phyloP scores from a whole-genome alignment of 768 basidiomycete genomes.

The Podaxis rugospora region DNA sequence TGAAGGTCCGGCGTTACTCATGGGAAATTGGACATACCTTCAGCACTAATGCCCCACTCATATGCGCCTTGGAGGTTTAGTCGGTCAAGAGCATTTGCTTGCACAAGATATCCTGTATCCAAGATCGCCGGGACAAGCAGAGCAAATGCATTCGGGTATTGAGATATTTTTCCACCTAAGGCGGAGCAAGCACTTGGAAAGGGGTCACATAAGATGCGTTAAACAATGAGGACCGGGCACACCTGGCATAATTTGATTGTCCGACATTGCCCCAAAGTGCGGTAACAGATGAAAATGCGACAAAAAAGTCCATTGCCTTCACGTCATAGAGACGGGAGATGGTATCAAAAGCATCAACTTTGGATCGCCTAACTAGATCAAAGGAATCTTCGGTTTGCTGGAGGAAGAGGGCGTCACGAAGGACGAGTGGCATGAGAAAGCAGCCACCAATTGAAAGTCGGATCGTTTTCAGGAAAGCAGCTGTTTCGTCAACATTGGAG shows the following conservation, averaged over 20 bases:
- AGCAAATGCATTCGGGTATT: conserved; percentile 26
- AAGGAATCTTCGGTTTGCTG: conserved; percentile 26
- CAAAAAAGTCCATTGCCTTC: conserved; percentile 28
- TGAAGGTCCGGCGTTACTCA: not conserved
- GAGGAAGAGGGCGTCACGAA: conserved; percentile 27
- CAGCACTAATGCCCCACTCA: conserved; percentile 14
- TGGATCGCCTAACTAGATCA: conserved; percentile 21
- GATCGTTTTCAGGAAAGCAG: conserved; percentile 18
- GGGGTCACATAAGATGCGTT: not conserved
- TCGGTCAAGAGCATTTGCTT: conserved; percentile 7
- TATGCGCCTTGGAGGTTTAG: conserved; percentile 10
- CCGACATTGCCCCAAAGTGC: conserved; percentile 29
- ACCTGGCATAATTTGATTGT: conserved; percentile 36
- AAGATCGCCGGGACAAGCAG: conserved; percentile 27
- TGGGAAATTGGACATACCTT: conserved; percentile 10
- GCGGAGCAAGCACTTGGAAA: conserved; percentile 27
- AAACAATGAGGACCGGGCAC: not conserved
- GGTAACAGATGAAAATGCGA: conserved; percentile 29
- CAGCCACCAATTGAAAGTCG: conserved; percentile 26
- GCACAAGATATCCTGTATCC: conserved; percentile 20
- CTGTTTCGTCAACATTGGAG: conserved; percentile 16
- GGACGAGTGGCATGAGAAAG: conserved; percentile 26
- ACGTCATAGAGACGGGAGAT: conserved; percentile 23
- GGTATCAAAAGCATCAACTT: conserved; percentile 23
- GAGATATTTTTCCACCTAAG: conserved; percentile 21